Evolutionary conservation across 2,329 filamentous ascomycete species (phyloP).

Genomic region (Moelleriella libera): DNA sequence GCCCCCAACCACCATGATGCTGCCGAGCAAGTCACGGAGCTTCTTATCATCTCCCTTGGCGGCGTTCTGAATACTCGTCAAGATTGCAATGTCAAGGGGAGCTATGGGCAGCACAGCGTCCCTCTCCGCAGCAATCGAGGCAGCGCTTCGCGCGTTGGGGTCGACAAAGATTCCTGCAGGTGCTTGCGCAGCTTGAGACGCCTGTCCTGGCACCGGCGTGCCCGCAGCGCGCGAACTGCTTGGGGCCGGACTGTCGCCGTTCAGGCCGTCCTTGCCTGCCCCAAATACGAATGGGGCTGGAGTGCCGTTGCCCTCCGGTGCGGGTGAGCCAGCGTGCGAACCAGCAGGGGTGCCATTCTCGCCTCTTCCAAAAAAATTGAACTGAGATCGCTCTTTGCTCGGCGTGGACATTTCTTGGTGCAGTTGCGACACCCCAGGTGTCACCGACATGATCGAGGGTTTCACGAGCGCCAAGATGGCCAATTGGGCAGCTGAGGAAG

Average conservation of each 20-base stretch:
- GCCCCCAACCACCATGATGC: conserved; percentile 83
- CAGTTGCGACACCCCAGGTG: conserved; percentile 14
- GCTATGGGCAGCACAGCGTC: conserved; percentile 73
- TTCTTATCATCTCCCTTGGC: conserved; percentile 85
- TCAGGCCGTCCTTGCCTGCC: conserved; percentile 25
- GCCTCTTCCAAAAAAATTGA: conserved; percentile 52
- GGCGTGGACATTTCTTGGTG: conserved; percentile 41
- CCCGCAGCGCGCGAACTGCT: conserved; percentile 35
- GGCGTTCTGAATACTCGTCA: conserved; percentile 78
- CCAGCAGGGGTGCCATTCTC: conserved; percentile 68
- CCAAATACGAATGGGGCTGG: conserved; percentile 48
- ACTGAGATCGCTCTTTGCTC: conserved; percentile 48
- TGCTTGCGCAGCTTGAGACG: conserved; percentile 17
- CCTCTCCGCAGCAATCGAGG: conserved; percentile 49
- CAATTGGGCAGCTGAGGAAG: conserved; percentile 70
- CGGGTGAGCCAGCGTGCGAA: conserved; percentile 78
- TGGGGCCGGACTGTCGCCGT: conserved; percentile 37
- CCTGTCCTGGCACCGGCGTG: conserved; percentile 23
- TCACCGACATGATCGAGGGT: conserved; percentile 34
- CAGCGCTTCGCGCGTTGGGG: conserved; percentile 31
- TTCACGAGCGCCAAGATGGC: conserved; percentile 46
- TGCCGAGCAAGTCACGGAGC: conserved; percentile 74
- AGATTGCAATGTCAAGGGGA: conserved; percentile 76
- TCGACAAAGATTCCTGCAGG: conserved; percentile 35
- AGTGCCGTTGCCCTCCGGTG: conserved; percentile 61